Percentiles rank a stretch among this genome's conserved stretches.
Evolutionary conservation across 306 rosid species (phyloP).

Genomic region (Begonia fuchsioides): DNA sequence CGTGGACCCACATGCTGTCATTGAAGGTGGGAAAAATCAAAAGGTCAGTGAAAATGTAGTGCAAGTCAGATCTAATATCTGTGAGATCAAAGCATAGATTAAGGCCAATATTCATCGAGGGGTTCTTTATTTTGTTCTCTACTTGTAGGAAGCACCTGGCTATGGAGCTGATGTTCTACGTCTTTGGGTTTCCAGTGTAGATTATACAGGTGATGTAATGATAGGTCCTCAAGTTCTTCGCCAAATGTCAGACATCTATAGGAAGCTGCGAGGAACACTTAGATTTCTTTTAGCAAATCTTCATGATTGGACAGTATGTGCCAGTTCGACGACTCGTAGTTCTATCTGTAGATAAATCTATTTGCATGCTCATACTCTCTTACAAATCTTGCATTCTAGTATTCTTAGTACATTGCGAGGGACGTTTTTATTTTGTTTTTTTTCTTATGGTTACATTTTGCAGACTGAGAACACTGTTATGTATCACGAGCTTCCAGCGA

Average conservation of each 20-base stretch:
- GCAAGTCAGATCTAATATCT: conserved; percentile 5
- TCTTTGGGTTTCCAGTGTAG: conserved; percentile 99
- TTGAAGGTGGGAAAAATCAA: conserved; percentile 91
- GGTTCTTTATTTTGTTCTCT: conserved; percentile 6
- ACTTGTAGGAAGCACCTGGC: conserved; percentile 72
- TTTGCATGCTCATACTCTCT: too few relatives aligned
- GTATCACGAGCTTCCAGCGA: conserved; percentile 76
- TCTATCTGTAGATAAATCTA: too few relatives aligned
- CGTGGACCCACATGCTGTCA: conserved; percentile 70
- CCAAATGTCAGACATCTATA: conserved; percentile 88
- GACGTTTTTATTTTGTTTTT: too few relatives aligned
- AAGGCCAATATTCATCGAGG: too few relatives aligned
- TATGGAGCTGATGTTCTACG: conserved; percentile 95
- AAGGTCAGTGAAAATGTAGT: conserved; percentile 36
- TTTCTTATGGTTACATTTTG: not conserved
- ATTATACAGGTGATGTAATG: conserved; percentile 77
- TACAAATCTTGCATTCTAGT: too few relatives aligned
- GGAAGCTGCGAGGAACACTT: conserved; percentile 95
- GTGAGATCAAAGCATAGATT: conserved; percentile 6
- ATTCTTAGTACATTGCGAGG: not conserved
- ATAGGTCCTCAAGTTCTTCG: conserved; percentile 93
- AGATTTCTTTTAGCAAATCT: conserved; percentile 94
- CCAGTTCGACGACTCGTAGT: not conserved
- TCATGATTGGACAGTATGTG: conserved; percentile 91
- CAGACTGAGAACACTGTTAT: conserved; percentile 56